These are phyloP conservation scores for Aspergillus tamarii DNA, from an alignment of 2,329 filamentous ascomycete genomes.

Conservation along the genomic window DNA sequence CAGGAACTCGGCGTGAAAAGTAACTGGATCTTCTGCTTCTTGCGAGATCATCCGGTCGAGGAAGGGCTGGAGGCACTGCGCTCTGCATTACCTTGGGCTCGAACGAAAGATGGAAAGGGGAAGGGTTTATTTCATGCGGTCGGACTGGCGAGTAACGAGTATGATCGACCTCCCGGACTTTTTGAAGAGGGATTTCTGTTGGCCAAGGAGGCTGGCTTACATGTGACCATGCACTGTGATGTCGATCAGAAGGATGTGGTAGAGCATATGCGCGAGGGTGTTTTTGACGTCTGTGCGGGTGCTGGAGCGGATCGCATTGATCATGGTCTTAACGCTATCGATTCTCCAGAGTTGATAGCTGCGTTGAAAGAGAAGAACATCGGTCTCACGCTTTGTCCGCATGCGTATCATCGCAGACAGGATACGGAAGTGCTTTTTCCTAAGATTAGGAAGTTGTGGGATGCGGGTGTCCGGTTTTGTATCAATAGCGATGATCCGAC, in stretches of 20 bases:
- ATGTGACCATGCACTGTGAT: not conserved
- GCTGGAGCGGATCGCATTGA: not conserved
- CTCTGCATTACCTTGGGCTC: not conserved
- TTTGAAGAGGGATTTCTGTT: not conserved
- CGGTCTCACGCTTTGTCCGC: constrained; percentile 2
- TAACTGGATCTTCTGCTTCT: not conserved
- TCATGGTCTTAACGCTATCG: not conserved
- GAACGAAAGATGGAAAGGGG: not conserved
- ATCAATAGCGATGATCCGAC: not conserved
- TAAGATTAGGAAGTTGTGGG: constrained; percentile 1
- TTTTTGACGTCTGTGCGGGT: not conserved
- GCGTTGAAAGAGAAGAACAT: not conserved
- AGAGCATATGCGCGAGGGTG: not conserved
- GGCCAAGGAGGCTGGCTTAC: not conserved
- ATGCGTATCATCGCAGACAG: constrained; percentile 7
- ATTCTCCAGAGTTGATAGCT: not conserved
- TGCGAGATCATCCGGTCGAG: not conserved
- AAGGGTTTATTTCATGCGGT: not conserved
- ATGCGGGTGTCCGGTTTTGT: not conserved
- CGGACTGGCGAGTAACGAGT: not conserved
- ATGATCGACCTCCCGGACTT: not conserved
- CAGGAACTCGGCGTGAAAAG: not conserved
- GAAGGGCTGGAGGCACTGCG: not conserved
- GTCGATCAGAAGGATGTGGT: not conserved
- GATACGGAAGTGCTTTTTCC: constrained; percentile 2